These are phyloP conservation scores for Sporothrix inflata DNA, from an alignment of 2,329 filamentous ascomycete genomes.

Conservation along the genomic window DNA sequence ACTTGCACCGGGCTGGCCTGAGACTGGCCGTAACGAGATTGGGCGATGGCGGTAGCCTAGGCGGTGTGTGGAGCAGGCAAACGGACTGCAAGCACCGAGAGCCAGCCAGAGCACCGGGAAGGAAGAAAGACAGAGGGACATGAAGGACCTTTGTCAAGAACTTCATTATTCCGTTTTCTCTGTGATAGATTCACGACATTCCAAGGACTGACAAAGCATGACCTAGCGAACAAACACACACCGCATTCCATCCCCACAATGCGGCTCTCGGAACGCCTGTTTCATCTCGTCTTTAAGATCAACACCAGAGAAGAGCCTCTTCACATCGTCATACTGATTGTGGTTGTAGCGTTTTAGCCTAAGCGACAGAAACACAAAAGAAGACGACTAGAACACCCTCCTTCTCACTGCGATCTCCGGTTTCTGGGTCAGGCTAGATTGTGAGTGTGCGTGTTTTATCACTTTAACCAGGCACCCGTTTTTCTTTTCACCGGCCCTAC, in stretches of 20 bases:
- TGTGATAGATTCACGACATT: neutral
- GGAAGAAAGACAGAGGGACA: neutral
- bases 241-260: constrained; percentile 1
- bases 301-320: constrained; percentile 3
- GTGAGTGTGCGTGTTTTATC: neutral
- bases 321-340: neutral
- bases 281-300: neutral
- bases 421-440: constrained; percentile 5
- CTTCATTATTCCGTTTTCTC: neutral
- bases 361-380: neutral
- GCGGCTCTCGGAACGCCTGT: constrained; percentile 23
- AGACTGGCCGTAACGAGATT: neutral
- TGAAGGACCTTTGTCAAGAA: neutral
- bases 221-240: neutral
- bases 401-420: neutral
- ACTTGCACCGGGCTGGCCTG: neutral
- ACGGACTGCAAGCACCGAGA: neutral
- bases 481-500: neutral
- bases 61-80: neutral
- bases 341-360: neutral
- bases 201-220: constrained; percentile 8
- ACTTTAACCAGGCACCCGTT: constrained; percentile 23
- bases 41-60: neutral
- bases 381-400: neutral
- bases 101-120: neutral